Percentiles rank a stretch among this genome's conserved stretches.
Evolutionary conservation across 2,329 filamentous ascomycete species (phyloP).

Genomic region (Coniochaeta sp.): DNA sequence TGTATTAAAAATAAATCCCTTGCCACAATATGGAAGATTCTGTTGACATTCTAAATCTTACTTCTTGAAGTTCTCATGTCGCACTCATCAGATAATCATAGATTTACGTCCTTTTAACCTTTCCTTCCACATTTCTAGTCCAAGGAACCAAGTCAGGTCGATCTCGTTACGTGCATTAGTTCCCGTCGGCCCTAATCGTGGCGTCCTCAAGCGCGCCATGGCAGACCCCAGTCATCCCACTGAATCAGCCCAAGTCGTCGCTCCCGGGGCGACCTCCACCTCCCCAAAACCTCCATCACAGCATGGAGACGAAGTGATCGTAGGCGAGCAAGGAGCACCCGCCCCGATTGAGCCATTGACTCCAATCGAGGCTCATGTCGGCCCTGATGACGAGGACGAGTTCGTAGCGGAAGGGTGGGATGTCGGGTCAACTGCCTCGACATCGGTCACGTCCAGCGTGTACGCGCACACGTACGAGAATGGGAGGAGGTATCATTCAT

Average conservation of each 20-base stretch:
- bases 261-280: background rate
- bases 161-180: background rate
- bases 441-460: constrained; percentile 6
- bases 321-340: background rate
- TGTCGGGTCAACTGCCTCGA: constrained; percentile 4
- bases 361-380: constrained; percentile 6
- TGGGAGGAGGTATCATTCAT: constrained; percentile 16
- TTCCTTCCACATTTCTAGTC: background rate
- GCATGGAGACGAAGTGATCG: background rate
- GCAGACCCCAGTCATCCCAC: background rate
- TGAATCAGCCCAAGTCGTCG: background rate
- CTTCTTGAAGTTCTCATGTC: background rate
- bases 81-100: background rate
- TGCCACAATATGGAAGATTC: background rate
- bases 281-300: background rate
- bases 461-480: constrained; percentile 9
- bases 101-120: background rate
- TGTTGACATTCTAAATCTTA: background rate
- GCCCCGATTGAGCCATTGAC: background rate
- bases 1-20: too few relatives aligned
- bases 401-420: constrained; percentile 11
- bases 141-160: background rate
- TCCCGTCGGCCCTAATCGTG: background rate
- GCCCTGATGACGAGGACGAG: constrained; percentile 10
- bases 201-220: background rate